Percentiles rank a stretch among this genome's conserved stretches.
These are phyloP conservation scores for Paragyromitra xinjiangensis DNA, from an alignment of 495 filamentous ascomycete genomes.

Conservation along the genomic window DNA sequence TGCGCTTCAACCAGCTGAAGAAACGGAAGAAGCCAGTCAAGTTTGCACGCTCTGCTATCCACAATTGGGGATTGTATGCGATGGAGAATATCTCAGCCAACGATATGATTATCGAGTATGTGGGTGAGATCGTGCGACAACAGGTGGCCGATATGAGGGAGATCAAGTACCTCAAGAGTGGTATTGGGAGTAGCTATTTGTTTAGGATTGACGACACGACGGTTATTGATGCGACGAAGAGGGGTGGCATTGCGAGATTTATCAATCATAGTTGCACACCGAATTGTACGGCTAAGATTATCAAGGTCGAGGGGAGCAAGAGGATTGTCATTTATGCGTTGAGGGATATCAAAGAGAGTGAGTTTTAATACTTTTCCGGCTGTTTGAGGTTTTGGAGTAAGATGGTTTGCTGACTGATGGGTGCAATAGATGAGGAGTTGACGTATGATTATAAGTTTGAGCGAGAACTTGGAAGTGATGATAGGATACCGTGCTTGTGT, in stretches of 20 bases:
- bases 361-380: constrained; percentile 59
- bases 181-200: constrained; percentile 95
- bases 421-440: constrained; percentile 84
- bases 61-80: constrained; percentile 98
- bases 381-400: not conserved
- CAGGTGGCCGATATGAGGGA: constrained; percentile 96
- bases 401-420: constrained; percentile 61
- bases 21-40: constrained; percentile 99
- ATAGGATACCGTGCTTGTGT: constrained; percentile 96
- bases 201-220: constrained; percentile 98
- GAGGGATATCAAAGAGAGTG: constrained; percentile 92
- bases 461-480: constrained; percentile 90
- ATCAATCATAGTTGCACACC: constrained; percentile 99
- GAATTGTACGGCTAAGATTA: constrained; percentile 99
- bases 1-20: constrained; percentile 98
- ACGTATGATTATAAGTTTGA: constrained; percentile 99
- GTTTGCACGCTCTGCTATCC: constrained; percentile 96
- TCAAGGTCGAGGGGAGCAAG: constrained; percentile 99
- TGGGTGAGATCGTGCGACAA: constrained; percentile 95
- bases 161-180: constrained; percentile 88
- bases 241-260: constrained; percentile 95
- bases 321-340: constrained; percentile 98
- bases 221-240: constrained; percentile 97
- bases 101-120: constrained; percentile 99
- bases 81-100: constrained; percentile 97